Evolutionary conservation across 139 green algal species (phyloP).

Genomic region (Volvox africanus): DNA sequence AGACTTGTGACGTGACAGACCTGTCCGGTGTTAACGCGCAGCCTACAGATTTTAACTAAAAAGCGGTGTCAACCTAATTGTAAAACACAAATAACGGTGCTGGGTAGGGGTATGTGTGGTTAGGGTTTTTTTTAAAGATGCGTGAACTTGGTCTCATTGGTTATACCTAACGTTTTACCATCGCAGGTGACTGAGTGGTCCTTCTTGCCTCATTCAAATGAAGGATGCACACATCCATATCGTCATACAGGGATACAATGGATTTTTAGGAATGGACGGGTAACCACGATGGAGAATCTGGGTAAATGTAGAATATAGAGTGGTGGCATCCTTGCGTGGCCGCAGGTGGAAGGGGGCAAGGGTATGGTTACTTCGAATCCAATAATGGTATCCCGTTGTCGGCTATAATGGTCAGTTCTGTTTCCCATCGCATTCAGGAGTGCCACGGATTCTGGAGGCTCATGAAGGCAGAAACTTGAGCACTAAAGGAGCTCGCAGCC

Average conservation of each 20-base stretch:
- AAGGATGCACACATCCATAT: too few species aligned
- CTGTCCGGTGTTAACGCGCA: too few species aligned
- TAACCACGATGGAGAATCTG: neutral
- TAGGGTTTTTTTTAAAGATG: too few species aligned
- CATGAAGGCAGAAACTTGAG: neutral
- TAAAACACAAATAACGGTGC: neutral
- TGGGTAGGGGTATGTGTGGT: too few species aligned
- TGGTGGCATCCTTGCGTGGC: neutral
- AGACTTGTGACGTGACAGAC: too few species aligned
- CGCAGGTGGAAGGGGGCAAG: neutral
- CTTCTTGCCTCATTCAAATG: too few species aligned
- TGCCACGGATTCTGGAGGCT: slow-evolving; percentile 65
- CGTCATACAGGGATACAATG: too few species aligned
- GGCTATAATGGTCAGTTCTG: neutral
- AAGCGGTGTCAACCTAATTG: neutral
- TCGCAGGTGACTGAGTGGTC: too few species aligned
- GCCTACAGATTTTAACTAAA: neutral
- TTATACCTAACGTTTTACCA: too few species aligned
- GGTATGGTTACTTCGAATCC: neutral
- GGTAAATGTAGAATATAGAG: neutral
- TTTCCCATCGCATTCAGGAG: slow-evolving; percentile 29
- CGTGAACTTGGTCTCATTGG: too few species aligned
- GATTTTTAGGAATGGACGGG: neutral
- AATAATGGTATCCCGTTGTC: neutral
- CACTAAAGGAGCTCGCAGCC: neutral